Evolutionary conservation across 345 rosid species (phyloP).

Genomic region (Conringia planisiliqua): DNA sequence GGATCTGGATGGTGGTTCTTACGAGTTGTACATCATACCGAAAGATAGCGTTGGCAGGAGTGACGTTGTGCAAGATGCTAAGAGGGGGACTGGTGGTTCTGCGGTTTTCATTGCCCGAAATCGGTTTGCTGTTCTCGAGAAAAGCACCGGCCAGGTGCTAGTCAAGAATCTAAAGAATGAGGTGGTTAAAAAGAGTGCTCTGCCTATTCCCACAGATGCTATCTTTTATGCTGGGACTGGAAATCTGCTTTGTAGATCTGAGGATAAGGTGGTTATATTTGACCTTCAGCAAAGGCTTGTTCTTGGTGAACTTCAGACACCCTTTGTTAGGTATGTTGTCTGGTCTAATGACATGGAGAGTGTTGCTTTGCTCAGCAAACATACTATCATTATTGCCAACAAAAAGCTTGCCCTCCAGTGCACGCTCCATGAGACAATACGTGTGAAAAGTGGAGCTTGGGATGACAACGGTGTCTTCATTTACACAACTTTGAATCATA

Average conservation of each 20-base stretch:
- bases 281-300: slow-evolving; percentile 94
- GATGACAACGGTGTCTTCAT: slow-evolving; percentile 67
- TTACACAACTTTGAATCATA: slow-evolving; percentile 36
- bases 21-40: slow-evolving; percentile 81
- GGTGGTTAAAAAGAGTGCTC: slow-evolving; percentile 71
- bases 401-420: slow-evolving; percentile 87
- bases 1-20: slow-evolving; percentile 93
- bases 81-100: slow-evolving; percentile 79
- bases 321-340: slow-evolving; percentile 71
- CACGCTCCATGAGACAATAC: slow-evolving; percentile 91
- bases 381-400: slow-evolving; percentile 81
- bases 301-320: slow-evolving; percentile 84
- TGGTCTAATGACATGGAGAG: slow-evolving; percentile 98
- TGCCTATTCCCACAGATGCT: slow-evolving; percentile 78
- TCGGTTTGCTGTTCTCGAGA: slow-evolving; percentile 95
- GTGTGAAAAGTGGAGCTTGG: slow-evolving; percentile 97
- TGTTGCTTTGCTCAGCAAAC: slow-evolving; percentile 95
- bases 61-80: slow-evolving; percentile 76
- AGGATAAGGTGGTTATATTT: slow-evolving; percentile 83
- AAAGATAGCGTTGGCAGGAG: slow-evolving; percentile 78
- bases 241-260: slow-evolving; percentile 81
- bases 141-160: slow-evolving; percentile 77
- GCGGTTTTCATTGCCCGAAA: slow-evolving; percentile 90
- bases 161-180: slow-evolving; percentile 89
- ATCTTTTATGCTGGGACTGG: slow-evolving; percentile 96